phyloP scores from a whole-genome alignment of 306 rosid species.

The Prunus padus region DNA sequence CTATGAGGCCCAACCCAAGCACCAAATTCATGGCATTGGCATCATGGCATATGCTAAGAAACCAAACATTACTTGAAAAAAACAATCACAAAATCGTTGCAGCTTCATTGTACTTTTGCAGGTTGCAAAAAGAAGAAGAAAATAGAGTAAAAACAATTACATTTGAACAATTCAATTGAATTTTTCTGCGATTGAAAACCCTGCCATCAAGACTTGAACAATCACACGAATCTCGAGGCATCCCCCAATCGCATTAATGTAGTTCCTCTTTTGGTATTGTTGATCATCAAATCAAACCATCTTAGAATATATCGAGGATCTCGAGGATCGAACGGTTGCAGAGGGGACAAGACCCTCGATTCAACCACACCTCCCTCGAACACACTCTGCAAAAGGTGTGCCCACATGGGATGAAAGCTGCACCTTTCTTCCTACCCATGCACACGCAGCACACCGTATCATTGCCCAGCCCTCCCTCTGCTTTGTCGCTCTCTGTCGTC shows the following conservation, averaged over 20 bases:
- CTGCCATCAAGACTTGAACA: background rate
- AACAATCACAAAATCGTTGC: background rate
- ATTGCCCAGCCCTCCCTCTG: constrained; percentile 30
- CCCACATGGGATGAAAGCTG: constrained; percentile 97
- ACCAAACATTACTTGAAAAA: background rate
- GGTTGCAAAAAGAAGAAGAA: background rate
- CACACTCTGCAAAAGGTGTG: constrained; percentile 97
- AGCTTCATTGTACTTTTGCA: background rate
- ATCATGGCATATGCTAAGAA: background rate
- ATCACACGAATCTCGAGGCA: background rate
- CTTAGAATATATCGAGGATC: constrained; percentile 77
- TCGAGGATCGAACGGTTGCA: constrained; percentile 89
- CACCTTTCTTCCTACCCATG: constrained; percentile 83
- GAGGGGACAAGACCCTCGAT: constrained; percentile 91
- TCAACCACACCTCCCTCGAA: constrained; percentile 91
- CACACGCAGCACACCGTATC: constrained; percentile 95
- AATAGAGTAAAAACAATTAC: background rate
- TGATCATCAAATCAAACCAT: background rate
- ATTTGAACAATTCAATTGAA: constrained; percentile 5
- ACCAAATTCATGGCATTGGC: background rate
- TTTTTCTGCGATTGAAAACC: background rate
- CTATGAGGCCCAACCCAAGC: background rate
- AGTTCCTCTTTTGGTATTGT: too few relatives aligned
- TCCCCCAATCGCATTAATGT: background rate
- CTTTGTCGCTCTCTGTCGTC: constrained; percentile 18